Evolutionary conservation across 2,329 filamentous ascomycete genomes (phyloP).

Genomic region (Helotiales sp.): DNA sequence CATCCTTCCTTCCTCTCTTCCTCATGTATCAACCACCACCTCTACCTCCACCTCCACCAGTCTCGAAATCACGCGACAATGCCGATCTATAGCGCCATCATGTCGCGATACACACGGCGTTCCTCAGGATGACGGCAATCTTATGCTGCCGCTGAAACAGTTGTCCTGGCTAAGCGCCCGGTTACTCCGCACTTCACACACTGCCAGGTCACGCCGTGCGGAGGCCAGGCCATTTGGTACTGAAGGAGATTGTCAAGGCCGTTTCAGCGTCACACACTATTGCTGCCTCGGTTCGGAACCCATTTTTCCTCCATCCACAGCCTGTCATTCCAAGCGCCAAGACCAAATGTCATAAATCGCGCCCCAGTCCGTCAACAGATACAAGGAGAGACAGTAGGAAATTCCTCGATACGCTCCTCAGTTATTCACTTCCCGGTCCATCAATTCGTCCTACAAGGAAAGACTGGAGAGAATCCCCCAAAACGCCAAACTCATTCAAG

Average conservation of each 20-base stretch:
- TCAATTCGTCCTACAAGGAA: neutral
- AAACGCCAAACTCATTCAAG: neutral
- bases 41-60: neutral
- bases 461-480: neutral
- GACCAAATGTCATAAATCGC: slow-evolving; percentile 27
- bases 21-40: slow-evolving; percentile 1
- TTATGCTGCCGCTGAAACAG: slow-evolving; percentile 7
- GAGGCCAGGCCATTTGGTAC: slow-evolving; percentile 1
- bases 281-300: slow-evolving; percentile 28
- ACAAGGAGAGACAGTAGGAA: neutral
- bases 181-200: slow-evolving; percentile 14
- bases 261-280: slow-evolving; percentile 41
- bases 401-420: neutral
- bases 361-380: neutral
- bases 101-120: neutral
- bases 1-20: neutral
- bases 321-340: slow-evolving; percentile 33
- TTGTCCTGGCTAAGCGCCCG: slow-evolving; percentile 25
- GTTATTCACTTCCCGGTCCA: neutral
- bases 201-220: neutral
- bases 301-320: slow-evolving; percentile 22
- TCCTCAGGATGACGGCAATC: neutral
- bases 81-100: neutral
- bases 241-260: slow-evolving; percentile 14
- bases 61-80: neutral